A percentile compares a stretch with the other conserved stretches of the same genome.
These are phyloP conservation scores for Clarireedia homoeocarpa DNA, from an alignment of 2,329 filamentous ascomycete genomes.

Conservation along the genomic window DNA sequence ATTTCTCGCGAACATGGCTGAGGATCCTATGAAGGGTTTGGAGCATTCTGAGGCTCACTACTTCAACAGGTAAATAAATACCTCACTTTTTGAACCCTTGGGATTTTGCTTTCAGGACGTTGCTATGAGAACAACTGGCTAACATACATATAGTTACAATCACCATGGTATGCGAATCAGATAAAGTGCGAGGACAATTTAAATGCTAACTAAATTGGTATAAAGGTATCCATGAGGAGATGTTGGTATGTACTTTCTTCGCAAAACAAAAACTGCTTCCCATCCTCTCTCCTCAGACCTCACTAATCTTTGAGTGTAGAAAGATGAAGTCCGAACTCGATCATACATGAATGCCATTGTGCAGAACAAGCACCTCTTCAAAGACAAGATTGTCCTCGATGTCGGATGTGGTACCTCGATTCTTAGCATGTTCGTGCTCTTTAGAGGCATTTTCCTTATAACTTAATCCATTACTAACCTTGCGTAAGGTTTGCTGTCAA, in stretches of 20 bases:
- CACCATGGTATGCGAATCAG: constrained; percentile 70
- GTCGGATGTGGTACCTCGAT: constrained; percentile 97
- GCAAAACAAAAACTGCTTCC: constrained; percentile 6
- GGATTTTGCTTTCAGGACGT: neutral
- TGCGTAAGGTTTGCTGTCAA: constrained; percentile 80
- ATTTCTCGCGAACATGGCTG: constrained; percentile 34
- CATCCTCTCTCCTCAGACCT: constrained; percentile 1
- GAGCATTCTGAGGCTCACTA: constrained; percentile 84
- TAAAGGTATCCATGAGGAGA: constrained; percentile 90
- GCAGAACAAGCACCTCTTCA: constrained; percentile 91
- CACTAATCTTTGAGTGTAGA: constrained; percentile 44
- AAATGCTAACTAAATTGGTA: constrained; percentile 28
- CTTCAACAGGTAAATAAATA: constrained; percentile 75
- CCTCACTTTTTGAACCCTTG: neutral
- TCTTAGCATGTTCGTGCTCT: constrained; percentile 78
- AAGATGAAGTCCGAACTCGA: constrained; percentile 94
- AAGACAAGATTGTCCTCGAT: constrained; percentile 89
- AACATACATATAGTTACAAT: constrained; percentile 64
- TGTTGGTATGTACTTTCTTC: constrained; percentile 64
- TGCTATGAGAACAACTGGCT: constrained; percentile 10
- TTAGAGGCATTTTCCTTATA: constrained; percentile 7
- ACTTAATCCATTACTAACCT: neutral
- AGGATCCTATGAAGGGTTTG: constrained; percentile 40
- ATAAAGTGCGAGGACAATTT: constrained; percentile 13
- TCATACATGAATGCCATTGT: constrained; percentile 97